phyloP scores from a whole-genome alignment of 352 stramenopile species.

The Pythium utonaiense region DNA sequence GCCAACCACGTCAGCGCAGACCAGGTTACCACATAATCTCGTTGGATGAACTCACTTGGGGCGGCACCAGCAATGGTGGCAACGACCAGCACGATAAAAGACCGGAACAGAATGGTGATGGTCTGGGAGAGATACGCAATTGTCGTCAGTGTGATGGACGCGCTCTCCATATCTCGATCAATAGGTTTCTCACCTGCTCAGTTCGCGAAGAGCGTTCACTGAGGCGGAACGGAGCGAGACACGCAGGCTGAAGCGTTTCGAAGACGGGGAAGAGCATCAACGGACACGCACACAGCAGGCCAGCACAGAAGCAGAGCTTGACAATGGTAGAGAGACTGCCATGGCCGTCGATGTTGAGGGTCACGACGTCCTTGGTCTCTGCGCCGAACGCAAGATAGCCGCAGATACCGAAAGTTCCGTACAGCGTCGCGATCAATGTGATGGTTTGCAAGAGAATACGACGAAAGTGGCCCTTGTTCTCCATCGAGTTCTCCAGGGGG shows the following conservation, averaged over 20 bases:
- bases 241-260: conserved; percentile 31
- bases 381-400: conserved; percentile 73
- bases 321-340: conserved; percentile 53
- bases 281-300: conserved; percentile 78
- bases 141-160: too few species aligned
- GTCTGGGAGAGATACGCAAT: conserved; percentile 6
- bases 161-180: too few species aligned
- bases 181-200: conserved; percentile 9
- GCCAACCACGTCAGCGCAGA: too few species aligned
- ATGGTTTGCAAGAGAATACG: conserved; percentile 46
- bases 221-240: conserved; percentile 10
- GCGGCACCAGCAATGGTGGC: conserved; percentile 20
- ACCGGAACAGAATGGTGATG: conserved; percentile 30
- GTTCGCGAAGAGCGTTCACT: not conserved
- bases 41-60: conserved; percentile 16
- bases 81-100: conserved; percentile 38
- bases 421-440: conserved; percentile 54
- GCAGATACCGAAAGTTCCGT: conserved; percentile 60
- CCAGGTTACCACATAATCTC: too few species aligned
- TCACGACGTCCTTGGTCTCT: conserved; percentile 66
- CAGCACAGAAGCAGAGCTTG: conserved; percentile 66
- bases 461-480: conserved; percentile 51
- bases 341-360: conserved; percentile 58
- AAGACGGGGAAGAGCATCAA: conserved; percentile 87
- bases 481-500: conserved; percentile 56